Base-by-base conservation (phyloP, 2,329 filamentous ascomycete genomes). In the Penicillium italicum region DNA sequence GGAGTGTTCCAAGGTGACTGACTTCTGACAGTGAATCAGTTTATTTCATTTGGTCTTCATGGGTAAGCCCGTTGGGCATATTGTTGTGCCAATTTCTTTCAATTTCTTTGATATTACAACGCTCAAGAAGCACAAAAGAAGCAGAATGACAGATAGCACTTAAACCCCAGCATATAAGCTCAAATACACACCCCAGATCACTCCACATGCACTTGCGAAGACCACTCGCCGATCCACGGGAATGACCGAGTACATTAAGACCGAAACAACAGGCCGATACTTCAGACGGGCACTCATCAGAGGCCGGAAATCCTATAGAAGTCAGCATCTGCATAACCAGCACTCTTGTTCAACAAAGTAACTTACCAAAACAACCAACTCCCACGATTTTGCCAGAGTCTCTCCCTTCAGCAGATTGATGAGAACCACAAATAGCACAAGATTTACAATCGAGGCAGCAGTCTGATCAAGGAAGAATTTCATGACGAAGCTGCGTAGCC, bases 101-200 rank as follows among this genome's bases (percentile, higher is more conserved):
- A 34, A 7, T 46, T 6, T 2, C 12, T 20, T 26, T 22, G 18
- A 56, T 54, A 31, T 24, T 30, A 24, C 6, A 36, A 40, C 44
- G 49, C 45, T 44, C n/a, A 18, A 31, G 24, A 26, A 30, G 12
- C 26, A 58, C 26, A n/a, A 28, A 24, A 46, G 30, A 34, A 46
- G 20, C 14, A 47, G 24, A n/a, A 24, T 37, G 24, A 37, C 31
- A 5, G 12, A 46, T 16, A 42, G 18, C 12, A 33, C 41, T 50
- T 65, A 74, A 60, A 66, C 62, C 24, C 74, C 77, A 36, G 80
- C 80, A 60, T 84, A 73, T 66, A 91, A 74, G 68, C 87, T 90
- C 74, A 92, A 77, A 70, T 89, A 92, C 40, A 91, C 79, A 0
- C 86, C 86, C 89, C 89, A 93, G 14, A 78, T 80, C 24, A 93